Percentiles rank a stretch among this genome's conserved stretches.
Conservation (phyloP, 768 basidiomycete genomes). For the Pleurotus cornucopiae region DNA sequence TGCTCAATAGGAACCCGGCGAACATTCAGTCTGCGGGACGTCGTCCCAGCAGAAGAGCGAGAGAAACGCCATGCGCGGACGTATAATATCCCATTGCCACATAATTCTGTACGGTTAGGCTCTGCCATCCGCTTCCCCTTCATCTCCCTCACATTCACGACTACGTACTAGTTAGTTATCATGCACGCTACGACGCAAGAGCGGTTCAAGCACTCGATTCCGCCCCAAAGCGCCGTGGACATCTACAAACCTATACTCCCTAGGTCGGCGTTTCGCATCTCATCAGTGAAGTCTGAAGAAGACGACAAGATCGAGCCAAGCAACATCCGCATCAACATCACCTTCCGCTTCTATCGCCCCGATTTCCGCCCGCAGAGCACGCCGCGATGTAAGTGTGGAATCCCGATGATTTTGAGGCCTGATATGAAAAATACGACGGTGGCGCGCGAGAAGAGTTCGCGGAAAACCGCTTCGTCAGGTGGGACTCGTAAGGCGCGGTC, state of each 20-base stretch:
- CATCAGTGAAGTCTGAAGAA: background rate
- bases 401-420: constrained; percentile 66
- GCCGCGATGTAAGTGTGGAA: constrained; percentile 69
- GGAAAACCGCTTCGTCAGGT: background rate
- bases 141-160: too few relatives aligned
- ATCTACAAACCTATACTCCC: constrained; percentile 62
- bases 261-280: constrained; percentile 11
- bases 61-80: constrained; percentile 60
- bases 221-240: constrained; percentile 67
- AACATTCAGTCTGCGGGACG: constrained; percentile 72
- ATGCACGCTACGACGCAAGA: constrained; percentile 89
- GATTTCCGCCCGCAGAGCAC: constrained; percentile 66
- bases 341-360: constrained; percentile 83
- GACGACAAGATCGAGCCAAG: constrained; percentile 36
- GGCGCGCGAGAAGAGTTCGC: background rate
- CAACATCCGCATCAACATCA: constrained; percentile 78
- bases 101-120: constrained; percentile 58
- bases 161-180: constrained; percentile 55
- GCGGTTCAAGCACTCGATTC: constrained; percentile 74
- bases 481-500: background rate
- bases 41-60: constrained; percentile 60
- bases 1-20: constrained; percentile 53
- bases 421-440: constrained; percentile 47
- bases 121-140: too few relatives aligned
- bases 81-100: constrained; percentile 70